phyloP scores from a whole-genome alignment of 768 basidiomycete species.

The Xanthoconium purpureum region DNA sequence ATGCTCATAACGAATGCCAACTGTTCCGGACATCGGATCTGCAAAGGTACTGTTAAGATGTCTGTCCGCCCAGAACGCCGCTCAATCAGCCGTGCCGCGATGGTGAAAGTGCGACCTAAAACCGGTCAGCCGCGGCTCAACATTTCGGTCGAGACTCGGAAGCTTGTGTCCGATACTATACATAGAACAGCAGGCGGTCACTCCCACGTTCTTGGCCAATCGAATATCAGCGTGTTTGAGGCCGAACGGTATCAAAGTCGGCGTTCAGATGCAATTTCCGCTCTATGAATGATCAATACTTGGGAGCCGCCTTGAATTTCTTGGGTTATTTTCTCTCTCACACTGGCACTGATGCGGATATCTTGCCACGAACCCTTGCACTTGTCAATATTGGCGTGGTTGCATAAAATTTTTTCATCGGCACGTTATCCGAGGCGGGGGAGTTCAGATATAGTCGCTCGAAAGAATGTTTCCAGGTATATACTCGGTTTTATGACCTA shows the following conservation, averaged over 20 bases:
- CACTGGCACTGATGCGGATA: not conserved
- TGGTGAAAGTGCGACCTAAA: not conserved
- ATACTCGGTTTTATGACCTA: not conserved
- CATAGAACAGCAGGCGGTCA: not conserved
- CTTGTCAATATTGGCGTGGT: not conserved
- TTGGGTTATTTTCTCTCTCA: not conserved
- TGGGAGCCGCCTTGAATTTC: not conserved
- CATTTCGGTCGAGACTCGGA: no score
- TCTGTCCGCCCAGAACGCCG: constrained; percentile 1
- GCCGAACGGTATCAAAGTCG: not conserved
- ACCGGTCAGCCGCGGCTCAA: not conserved
- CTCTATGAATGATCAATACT: not conserved
- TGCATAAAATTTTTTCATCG: not conserved
- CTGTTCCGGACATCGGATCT: constrained; percentile 1
- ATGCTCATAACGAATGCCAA: not conserved
- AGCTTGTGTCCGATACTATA: not conserved
- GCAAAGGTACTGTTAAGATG: not conserved
- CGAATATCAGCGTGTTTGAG: not conserved
- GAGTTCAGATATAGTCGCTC: not conserved
- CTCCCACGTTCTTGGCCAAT: not conserved
- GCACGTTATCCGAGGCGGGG: not conserved
- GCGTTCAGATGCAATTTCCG: not conserved
- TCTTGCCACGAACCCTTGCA: not conserved
- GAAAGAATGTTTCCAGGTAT: not conserved
- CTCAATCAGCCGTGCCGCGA: not conserved